Evolutionary conservation across 768 basidiomycete genomes (phyloP), one percentile per base, ranked within the genome.

Genomic region (Pleurotus tuoliensis): DNA sequence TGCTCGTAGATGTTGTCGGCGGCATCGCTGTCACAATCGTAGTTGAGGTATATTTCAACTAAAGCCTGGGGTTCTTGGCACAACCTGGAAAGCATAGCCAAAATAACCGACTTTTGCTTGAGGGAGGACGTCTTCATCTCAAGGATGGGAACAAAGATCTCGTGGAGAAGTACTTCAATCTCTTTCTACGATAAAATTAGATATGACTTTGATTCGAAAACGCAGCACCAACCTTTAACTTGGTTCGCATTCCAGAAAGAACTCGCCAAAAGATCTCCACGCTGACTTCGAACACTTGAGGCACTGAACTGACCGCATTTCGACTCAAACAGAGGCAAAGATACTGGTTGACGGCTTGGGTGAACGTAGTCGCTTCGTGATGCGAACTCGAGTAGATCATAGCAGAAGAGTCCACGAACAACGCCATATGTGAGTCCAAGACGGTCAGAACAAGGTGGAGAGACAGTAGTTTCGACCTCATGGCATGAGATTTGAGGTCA

Each of bases 231-330:
- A 92, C 94, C 87, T 99, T 99, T 62, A 99, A 82, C 74, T 92
- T 96, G 15, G 92, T 92, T 25, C 97, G 84, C 85, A 99, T 87
- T 9, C 93, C 91, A 44, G 89, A 84, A n/a, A 98, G 70, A 48
- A 97, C 90, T 63, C 92, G 83, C 94, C 96, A 98, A 73, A 98
- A 98, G 58, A 98, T 97, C 74, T 98, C 97, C 48, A 98, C 95
- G 65, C 93, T 94, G 51, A 94, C 86, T 68, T 99, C 97, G 70
- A 99, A 99, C 12, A 99, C 95, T 70, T 96, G 95, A 2, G 90
- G 88, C 5, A 98, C 94, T 2, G 94, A 86, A 69, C 92, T 94
- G 59, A 98, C 91, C 47, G 95, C 95, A 67, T 98, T 99, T 55
- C 97, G 82, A 63, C 93, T 97, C 63, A 99, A 72, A 61, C 87